phyloP scores from a whole-genome alignment of 108 stramenopile genomes.

The Conticribra guillardii region DNA sequence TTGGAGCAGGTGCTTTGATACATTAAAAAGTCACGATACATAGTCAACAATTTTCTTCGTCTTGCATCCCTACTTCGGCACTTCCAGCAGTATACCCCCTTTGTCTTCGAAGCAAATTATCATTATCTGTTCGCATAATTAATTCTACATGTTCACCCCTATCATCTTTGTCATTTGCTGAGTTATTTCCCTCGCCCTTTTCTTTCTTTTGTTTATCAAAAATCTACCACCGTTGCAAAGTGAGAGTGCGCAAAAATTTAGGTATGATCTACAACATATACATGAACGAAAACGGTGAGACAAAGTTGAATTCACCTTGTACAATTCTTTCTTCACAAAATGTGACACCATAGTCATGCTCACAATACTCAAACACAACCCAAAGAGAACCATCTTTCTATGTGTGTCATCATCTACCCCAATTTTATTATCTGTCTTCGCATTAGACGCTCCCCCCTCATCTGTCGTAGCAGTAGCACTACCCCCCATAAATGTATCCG shows the following conservation, averaged over 20 bases:
- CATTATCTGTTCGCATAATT: conserved; percentile 14
- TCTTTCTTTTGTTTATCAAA: conserved; percentile 76
- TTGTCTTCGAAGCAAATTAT: conserved; percentile 31
- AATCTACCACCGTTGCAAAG: conserved; percentile 41
- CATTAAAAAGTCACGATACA: too few relatives aligned
- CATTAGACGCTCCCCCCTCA: too few relatives aligned
- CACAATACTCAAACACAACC: conserved; percentile 64
- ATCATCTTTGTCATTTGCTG: background rate
- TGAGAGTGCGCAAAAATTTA: too few relatives aligned
- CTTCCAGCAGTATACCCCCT: conserved; percentile 9
- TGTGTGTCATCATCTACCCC: conserved; percentile 67
- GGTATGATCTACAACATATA: too few relatives aligned
- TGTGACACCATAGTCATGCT: conserved; percentile 76
- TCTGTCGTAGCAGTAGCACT: conserved; percentile 4
- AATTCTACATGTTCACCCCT: conserved; percentile 25
- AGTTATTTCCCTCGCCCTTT: conserved; percentile 51
- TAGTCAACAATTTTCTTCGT: conserved; percentile 39
- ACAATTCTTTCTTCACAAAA: conserved; percentile 75
- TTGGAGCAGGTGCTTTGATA: too few relatives aligned
- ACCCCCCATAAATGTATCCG: conserved; percentile 57
- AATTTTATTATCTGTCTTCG: conserved; percentile 33
- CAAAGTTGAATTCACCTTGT: conserved; percentile 64
- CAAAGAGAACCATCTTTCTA: conserved; percentile 65
- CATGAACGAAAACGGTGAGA: too few relatives aligned
- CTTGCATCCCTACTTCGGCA: conserved; percentile 5